A percentile compares a stretch with the other conserved stretches of the same genome.
Evolutionary conservation across 202 grass and related monocot genomes (phyloP).

Genomic region (Zoysia matrella): DNA sequence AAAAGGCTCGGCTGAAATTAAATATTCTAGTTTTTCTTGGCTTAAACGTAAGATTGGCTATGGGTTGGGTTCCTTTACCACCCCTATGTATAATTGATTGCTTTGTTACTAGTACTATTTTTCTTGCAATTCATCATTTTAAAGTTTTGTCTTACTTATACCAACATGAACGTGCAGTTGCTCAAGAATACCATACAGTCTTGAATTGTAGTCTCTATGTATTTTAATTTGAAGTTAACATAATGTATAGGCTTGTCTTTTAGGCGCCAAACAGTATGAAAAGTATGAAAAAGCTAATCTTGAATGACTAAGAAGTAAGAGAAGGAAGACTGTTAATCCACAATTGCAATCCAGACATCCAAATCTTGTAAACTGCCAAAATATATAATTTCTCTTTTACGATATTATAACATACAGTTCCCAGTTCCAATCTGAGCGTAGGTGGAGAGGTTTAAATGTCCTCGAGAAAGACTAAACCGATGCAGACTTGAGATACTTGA

Average conservation of each 20-base stretch:
- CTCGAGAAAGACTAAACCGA: background rate
- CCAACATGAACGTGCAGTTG: background rate
- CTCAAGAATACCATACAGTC: slow-evolving; percentile 8
- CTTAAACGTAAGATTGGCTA: background rate
- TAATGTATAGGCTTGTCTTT: background rate
- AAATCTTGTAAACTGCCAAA: slow-evolving; percentile 10
- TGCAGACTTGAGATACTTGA: slow-evolving; percentile 4
- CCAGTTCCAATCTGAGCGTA: background rate
- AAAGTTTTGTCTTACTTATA: background rate
- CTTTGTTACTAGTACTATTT: background rate
- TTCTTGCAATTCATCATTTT: slow-evolving; percentile 25
- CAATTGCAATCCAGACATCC: background rate
- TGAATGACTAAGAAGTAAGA: background rate
- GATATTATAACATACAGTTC: background rate
- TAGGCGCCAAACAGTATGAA: background rate
- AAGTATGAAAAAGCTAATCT: background rate
- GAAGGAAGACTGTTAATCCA: background rate
- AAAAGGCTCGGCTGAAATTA: background rate
- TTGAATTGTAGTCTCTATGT: background rate
- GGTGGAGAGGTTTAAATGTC: background rate
- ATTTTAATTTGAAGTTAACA: slow-evolving; percentile 23
- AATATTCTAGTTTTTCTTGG: background rate
- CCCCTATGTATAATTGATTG: background rate
- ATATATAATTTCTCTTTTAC: background rate
- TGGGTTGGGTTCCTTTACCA: background rate